Conservation (phyloP, 2,329 filamentous ascomycete genomes). For the Lachnellula subtilissima region DNA sequence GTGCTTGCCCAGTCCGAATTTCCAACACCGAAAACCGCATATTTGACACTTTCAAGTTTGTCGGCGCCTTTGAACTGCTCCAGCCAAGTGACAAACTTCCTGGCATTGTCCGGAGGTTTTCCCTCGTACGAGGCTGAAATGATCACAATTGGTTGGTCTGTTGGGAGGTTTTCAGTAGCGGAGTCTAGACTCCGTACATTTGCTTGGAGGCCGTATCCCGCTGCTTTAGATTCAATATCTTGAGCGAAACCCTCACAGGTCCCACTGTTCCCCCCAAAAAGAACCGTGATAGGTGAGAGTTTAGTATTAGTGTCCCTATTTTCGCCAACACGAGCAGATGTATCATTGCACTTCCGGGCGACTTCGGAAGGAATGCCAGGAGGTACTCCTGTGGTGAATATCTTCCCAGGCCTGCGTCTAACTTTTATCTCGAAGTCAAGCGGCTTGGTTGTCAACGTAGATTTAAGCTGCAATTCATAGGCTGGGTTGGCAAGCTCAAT, state of each 20-base stretch:
- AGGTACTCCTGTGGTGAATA: slow-evolving; percentile 23
- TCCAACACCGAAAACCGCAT: slow-evolving; percentile 67
- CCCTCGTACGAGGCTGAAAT: slow-evolving; percentile 71
- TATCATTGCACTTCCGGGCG: slow-evolving; percentile 6
- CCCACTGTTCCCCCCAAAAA: slow-evolving; percentile 69
- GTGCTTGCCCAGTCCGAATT: slow-evolving; percentile 54
- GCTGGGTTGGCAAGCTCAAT: slow-evolving; percentile 56
- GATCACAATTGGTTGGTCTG: slow-evolving; percentile 57
- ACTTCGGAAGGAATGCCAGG: slow-evolving; percentile 1
- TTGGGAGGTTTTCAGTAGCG: slow-evolving; percentile 55
- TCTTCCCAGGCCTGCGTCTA: slow-evolving; percentile 43
- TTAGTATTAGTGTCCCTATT: too few relatives aligned
- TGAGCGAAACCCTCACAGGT: slow-evolving; percentile 68
- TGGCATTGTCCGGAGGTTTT: slow-evolving; percentile 66
- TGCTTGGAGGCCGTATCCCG: slow-evolving; percentile 53
- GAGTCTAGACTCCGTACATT: slow-evolving; percentile 43
- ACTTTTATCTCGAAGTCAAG: slow-evolving; percentile 59
- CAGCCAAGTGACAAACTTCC: slow-evolving; percentile 64
- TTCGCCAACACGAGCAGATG: neutral
- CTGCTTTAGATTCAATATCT: slow-evolving; percentile 54
- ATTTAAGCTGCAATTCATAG: slow-evolving; percentile 50
- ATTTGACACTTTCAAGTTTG: slow-evolving; percentile 50
- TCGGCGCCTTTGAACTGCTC: slow-evolving; percentile 40
- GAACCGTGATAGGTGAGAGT: slow-evolving; percentile 45
- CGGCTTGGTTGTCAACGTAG: slow-evolving; percentile 57